Evolutionary conservation across 2,329 filamentous ascomycete species (phyloP), one percentile per base, ranked within the genome.

Genomic region (Colletotrichum liriopes): DNA sequence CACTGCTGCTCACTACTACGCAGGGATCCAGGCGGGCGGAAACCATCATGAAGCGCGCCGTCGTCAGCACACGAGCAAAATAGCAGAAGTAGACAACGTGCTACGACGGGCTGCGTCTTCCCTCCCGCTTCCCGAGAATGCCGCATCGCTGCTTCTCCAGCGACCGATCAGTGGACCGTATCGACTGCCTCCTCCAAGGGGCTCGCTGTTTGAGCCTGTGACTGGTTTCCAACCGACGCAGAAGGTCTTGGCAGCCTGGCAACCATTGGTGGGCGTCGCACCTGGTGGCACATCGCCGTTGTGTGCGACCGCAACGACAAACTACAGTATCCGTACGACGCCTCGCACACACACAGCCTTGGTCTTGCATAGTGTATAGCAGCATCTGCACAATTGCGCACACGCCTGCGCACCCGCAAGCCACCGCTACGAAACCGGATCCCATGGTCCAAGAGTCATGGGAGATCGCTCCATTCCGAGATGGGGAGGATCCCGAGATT

Each of bases 391-490:
- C 20, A 41, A 23, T n/a, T 45, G 18, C 37, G 39, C 26, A 43
- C 47, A n/a, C 11, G 29, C 39, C 43, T 14, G 32, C 20, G 37
- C 26, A 45, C 51, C 20, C n/a, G 39, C 29, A 32, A 65, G 29
- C 29, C 62, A 65, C 37, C 39, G 62, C 62, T 32, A 37, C 23
- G 35, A 54, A 63, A 35, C 26, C 55, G 49, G 61, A 20, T 54
- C 49, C 39, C 20, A 45, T 32, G 49, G 37, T 11, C 26, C 61
- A 37, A 35, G 26, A 58, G 32, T 18, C 61, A 35, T 55, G 37
- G 49, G 49, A 64, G 65, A 64, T 72, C 65, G 70, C 70, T 70
- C 59, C 59, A 69, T 69, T 59, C 70, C 69, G 65, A 69, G 59
- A 72, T 69, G 65, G 70, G 65, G 55, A 55, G 59, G 39, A 45